Conservation (phyloP, 2,329 filamentous ascomycete species). For the Trichoderma brevicompactum region DNA sequence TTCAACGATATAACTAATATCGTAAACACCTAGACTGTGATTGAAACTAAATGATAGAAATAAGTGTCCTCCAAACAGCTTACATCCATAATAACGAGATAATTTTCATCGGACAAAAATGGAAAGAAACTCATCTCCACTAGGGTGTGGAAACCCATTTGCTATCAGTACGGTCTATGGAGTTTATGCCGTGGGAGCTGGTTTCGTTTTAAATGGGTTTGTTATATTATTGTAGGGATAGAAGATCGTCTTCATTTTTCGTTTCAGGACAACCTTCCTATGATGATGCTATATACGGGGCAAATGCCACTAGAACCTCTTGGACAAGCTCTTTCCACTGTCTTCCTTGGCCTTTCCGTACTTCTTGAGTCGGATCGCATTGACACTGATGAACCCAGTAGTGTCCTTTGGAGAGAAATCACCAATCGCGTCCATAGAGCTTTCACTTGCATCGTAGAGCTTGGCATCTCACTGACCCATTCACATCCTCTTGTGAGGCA, state of each 20-base stretch:
- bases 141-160: not conserved
- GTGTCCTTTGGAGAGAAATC: constrained; percentile 18
- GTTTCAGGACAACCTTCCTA: not conserved
- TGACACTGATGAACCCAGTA: constrained; percentile 1
- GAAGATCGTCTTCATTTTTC: not conserved
- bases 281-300: not conserved
- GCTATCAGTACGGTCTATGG: not conserved
- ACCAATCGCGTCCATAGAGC: constrained; percentile 15
- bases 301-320: not conserved
- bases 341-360: constrained; percentile 10
- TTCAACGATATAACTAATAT: no score
- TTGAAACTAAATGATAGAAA: no score
- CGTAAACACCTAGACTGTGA: no score
- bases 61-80: no score
- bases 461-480: constrained; percentile 3
- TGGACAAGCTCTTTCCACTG: constrained; percentile 3
- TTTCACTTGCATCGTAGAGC: constrained; percentile 9
- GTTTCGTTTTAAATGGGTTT: not conserved
- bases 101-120: no score
- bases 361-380: constrained; percentile 14
- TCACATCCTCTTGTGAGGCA: constrained; percentile 3
- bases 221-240: not conserved
- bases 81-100: no score
- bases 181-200: not conserved
- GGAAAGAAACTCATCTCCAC: no score